Evolutionary conservation across 352 stramenopile genomes (phyloP).

Genomic region (Pythium pyrilobum): DNA sequence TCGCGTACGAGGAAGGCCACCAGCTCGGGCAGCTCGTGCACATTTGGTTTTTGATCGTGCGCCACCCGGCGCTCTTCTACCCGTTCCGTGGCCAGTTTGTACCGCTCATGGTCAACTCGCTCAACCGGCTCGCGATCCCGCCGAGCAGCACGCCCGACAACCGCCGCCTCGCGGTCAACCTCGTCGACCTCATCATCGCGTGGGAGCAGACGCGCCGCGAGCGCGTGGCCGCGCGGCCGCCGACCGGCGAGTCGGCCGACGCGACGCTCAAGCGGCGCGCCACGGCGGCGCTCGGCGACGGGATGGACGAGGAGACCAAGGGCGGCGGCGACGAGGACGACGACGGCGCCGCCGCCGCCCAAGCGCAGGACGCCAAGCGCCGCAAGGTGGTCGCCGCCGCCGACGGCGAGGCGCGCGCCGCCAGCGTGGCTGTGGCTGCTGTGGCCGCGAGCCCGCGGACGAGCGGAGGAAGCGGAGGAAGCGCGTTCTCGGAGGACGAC

Average conservation of each 20-base stretch:
- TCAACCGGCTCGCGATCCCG: slow-evolving; percentile 94
- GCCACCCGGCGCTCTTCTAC: slow-evolving; percentile 92
- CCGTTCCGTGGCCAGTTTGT: slow-evolving; percentile 92
- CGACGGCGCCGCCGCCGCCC: too few species aligned
- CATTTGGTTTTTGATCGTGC: slow-evolving; percentile 97
- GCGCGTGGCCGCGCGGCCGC: slow-evolving; percentile 29
- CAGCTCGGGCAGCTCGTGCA: slow-evolving; percentile 94
- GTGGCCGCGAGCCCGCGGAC: background rate
- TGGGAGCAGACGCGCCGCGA: slow-evolving; percentile 91
- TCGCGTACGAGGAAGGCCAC: slow-evolving; percentile 97
- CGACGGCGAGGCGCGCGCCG: background rate
- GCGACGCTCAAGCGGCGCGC: slow-evolving; percentile 8
- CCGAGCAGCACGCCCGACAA: slow-evolving; percentile 92
- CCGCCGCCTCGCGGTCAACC: slow-evolving; percentile 87
- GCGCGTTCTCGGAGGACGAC: slow-evolving; percentile 63
- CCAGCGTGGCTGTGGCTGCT: too few species aligned
- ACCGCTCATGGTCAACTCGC: slow-evolving; percentile 94
- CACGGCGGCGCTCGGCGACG: background rate
- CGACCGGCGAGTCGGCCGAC: background rate
- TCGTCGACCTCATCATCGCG: slow-evolving; percentile 95
- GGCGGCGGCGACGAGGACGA: slow-evolving; percentile 2
- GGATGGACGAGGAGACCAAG: background rate
- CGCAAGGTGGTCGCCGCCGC: background rate
- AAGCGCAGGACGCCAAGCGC: slow-evolving; percentile 3
- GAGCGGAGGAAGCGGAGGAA: background rate